Base-by-base conservation (phyloP, 495 filamentous ascomycete species). In the Talaromyces adpressus region DNA sequence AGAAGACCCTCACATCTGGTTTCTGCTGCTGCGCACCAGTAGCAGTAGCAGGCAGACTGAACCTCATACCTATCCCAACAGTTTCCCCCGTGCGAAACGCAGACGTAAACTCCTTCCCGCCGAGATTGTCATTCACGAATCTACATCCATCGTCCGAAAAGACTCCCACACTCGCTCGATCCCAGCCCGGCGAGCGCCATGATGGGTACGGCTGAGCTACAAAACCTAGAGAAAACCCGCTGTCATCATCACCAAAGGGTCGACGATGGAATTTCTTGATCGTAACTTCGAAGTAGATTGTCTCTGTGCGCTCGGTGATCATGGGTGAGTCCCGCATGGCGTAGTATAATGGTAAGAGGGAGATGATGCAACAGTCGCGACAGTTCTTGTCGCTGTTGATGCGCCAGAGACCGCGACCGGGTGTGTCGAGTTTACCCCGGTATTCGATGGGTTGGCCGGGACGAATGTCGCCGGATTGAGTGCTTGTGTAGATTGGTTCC, bases 131-230 rank as follows among this genome's bases (percentile, higher is more conserved):
- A 76, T 97, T 95, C 64, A 94, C 81, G 72, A 90, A 98, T 66
- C 85, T 82, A 67, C 90, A 86, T 11, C 93, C 93, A 72, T 98
- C 93, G 71, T 98, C 93, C 3, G 90, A 89, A 67, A 96, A 94
- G 11, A 97, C 87, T 6, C 83, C 93, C n/a, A 97, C 69, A 53
- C 87, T 90, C 2, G 84, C 92, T 30, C 93, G 79, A 70, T 98
- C 88, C 93, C 93, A 97, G 2, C 93, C 93, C 0, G 93, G 93
- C 62, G 94, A 83, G 49, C 93, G 84, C 82, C 92, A 97, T 0
- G 83, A 80, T 0, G 93, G 93, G 73, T 96, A 97, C 20, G 93
- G 93, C 56, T 87, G 84, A 1, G 89, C 92, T 1, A 78, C 77
- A 74, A 87, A 96, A 4, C 93, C 93, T 8, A 98, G 72, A 0